Percentiles rank a stretch among this genome's conserved stretches.
phyloP scores from a whole-genome alignment of 805 yeast species.

The Lachancea quebecensis region DNA sequence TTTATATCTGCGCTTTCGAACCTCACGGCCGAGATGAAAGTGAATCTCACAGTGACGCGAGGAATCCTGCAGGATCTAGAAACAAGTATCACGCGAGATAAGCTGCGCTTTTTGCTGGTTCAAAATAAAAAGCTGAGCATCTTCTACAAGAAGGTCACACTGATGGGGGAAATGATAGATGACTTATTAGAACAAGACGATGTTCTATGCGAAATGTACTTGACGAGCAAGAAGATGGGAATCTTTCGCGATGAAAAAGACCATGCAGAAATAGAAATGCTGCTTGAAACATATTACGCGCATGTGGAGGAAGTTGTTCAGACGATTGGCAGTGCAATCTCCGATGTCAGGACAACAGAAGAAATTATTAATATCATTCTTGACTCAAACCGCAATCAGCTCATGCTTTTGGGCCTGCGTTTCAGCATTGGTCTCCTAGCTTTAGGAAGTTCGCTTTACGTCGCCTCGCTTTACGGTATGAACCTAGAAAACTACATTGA shows the following conservation, averaged over 20 bases:
- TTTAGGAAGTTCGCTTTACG: conserved; percentile 69
- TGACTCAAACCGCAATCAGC: conserved; percentile 88
- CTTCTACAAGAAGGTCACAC: conserved; percentile 74
- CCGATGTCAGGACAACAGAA: conserved; percentile 88
- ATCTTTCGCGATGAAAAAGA: conserved; percentile 47
- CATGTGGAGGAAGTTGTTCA: conserved; percentile 94
- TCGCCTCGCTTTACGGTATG: conserved; percentile 93
- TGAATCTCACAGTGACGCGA: conserved; percentile 67
- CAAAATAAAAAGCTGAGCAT: conserved; percentile 80
- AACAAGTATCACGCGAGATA: conserved; percentile 70
- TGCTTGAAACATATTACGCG: conserved; percentile 83
- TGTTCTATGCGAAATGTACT: conserved; percentile 70
- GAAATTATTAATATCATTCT: conserved; percentile 89
- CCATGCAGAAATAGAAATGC: conserved; percentile 83
- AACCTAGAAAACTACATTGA: conserved; percentile 89
- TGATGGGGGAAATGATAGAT: conserved; percentile 78
- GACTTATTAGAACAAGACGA: conserved; percentile 86
- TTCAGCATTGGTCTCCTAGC: conserved; percentile 80
- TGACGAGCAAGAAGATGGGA: conserved; percentile 53
- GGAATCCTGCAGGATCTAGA: conserved; percentile 75
- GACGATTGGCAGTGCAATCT: conserved; percentile 64
- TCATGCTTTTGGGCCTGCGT: conserved; percentile 79
- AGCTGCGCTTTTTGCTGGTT: conserved; percentile 67
- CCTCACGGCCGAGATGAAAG: conserved; percentile 79
- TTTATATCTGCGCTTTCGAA: conserved; percentile 73